Evolutionary conservation across 495 filamentous ascomycete genomes (phyloP), one percentile per base, ranked within the genome.

Genomic region (Durotheca rogersii): DNA sequence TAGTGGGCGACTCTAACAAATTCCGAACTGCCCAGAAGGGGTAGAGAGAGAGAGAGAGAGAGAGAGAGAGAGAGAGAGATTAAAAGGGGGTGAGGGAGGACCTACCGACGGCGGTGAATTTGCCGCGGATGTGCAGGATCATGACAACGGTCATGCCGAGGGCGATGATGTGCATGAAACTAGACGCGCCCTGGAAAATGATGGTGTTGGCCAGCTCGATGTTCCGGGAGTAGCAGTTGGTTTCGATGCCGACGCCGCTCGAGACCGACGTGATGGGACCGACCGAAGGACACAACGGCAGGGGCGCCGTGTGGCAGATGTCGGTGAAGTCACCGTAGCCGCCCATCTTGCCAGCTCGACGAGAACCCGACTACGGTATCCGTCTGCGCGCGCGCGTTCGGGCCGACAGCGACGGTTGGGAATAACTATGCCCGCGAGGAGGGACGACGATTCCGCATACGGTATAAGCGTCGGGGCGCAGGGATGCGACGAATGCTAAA

Each of bases 61-160:
- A n/a, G n/a, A n/a, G n/a, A n/a, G n/a, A n/a, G n/a, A n/a, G n/a
- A n/a, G n/a, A n/a, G n/a, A n/a, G n/a, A n/a, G n/a, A n/a, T n/a
- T n/a, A n/a, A n/a, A n/a, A n/a, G n/a, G n/a, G n/a, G n/a, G n/a
- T n/a, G n/a, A n/a, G n/a, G n/a, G n/a, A n/a, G n/a, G 35, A 84
- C 91, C 58, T 78, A 96, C 92, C 93, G 64, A 99, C 92, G 59
- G 93, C 93, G 10, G 93, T 99, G 67, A 99, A 99, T 68, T 99
- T 99, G 48, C 87, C 90, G 59, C 93, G 79, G 51, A 99, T 88
- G 65, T 99, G 93, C 46, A 99, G 67, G 32, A 97, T 88, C 93
- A 99, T 99, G 60, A 95, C 87, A 6, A 88, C 85, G 5, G 89
- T 93, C 92, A 97, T 97, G 51, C 78, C 75, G 33, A 99, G 73